These are phyloP conservation scores for Cutaneotrichosporon sp. DNA, from an alignment of 1,284 basidiomycete genomes.

Conservation along the genomic window DNA sequence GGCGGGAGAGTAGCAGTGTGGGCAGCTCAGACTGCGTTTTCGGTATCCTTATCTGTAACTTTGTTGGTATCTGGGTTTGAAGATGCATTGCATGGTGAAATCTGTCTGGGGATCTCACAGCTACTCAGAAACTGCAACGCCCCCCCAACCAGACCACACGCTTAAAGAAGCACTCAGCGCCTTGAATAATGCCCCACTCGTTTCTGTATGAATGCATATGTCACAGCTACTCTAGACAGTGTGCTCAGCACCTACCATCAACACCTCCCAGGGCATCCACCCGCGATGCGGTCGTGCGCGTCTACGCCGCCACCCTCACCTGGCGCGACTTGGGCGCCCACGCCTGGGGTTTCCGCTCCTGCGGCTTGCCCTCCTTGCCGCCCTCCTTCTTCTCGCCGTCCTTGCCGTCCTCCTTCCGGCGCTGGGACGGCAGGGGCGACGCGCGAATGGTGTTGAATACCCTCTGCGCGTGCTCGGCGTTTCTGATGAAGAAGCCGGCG, in stretches of 20 bases:
- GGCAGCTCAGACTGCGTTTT: too few species aligned
- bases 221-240: constrained; percentile 1
- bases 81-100: too few species aligned
- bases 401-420: constrained; percentile 14
- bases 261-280: background rate
- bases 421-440: constrained; percentile 58
- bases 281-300: background rate
- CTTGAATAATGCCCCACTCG: too few species aligned
- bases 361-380: constrained; percentile 13
- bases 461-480: constrained; percentile 81
- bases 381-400: constrained; percentile 9
- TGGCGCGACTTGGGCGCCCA: constrained; percentile 31
- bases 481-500: constrained; percentile 95
- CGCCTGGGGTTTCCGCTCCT: constrained; percentile 15
- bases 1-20: too few species aligned
- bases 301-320: constrained; percentile 26
- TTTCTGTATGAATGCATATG: constrained; percentile 2
- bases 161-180: too few species aligned
- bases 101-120: too few species aligned
- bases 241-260: background rate
- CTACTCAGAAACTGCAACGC: too few species aligned
- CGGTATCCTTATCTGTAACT: too few species aligned
- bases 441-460: constrained; percentile 71
- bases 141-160: too few species aligned
- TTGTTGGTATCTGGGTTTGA: too few species aligned